Percentiles rank a stretch among this genome's conserved stretches.
Conservation (phyloP, 257 asterid species). For the Cruciata laevipes region DNA sequence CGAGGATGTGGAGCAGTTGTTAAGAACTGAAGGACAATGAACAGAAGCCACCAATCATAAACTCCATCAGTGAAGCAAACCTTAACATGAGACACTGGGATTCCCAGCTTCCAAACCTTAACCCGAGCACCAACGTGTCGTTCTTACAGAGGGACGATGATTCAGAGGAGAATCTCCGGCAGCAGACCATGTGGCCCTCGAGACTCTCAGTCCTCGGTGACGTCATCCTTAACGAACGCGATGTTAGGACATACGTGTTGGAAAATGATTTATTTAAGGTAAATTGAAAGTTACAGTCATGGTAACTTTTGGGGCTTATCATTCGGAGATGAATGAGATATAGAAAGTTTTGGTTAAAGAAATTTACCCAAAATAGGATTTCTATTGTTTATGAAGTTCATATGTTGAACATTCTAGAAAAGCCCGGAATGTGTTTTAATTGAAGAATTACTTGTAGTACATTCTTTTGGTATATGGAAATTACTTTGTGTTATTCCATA, state of each 20-base stretch:
- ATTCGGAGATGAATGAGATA: too few species aligned
- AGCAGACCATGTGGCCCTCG: constrained; percentile 89
- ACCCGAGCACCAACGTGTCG: constrained; percentile 33
- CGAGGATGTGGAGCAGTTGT: constrained; percentile 45
- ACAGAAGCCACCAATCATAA: constrained; percentile 34
- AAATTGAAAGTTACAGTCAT: too few species aligned
- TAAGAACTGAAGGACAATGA: constrained; percentile 70
- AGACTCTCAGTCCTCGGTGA: constrained; percentile 78
- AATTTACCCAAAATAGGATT: too few species aligned
- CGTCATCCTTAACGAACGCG: constrained; percentile 60
- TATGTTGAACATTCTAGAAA: too few species aligned
- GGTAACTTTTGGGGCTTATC: too few species aligned
- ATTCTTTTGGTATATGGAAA: too few species aligned
- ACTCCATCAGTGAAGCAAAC: constrained; percentile 44
- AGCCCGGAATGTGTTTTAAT: too few species aligned
- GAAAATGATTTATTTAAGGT: too few species aligned
- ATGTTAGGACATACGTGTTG: constrained; percentile 72
- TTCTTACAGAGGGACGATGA: constrained; percentile 57
- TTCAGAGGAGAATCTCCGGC: constrained; percentile 49
- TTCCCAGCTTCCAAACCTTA: constrained; percentile 26
- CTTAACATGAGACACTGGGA: constrained; percentile 32
- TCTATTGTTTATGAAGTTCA: too few species aligned
- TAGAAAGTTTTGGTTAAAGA: too few species aligned
- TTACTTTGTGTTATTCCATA: too few species aligned
- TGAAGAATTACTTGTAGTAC: too few species aligned